Base-by-base conservation (phyloP, 1,139 yeast species). In the Pichia sp. region DNA sequence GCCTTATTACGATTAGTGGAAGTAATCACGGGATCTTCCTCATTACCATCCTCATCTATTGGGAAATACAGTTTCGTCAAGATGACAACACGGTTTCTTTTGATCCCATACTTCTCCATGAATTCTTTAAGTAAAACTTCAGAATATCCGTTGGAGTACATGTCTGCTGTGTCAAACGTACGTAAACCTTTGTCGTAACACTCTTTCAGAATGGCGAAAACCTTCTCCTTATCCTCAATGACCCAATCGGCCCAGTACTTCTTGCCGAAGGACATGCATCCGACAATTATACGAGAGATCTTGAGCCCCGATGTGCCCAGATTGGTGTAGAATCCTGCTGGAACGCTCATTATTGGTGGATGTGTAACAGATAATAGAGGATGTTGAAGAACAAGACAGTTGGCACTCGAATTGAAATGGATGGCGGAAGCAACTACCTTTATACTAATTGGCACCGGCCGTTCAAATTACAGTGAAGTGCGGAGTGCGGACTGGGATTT, bases 261-360 rank as follows among this genome's bases (percentile, higher is more conserved):
- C 15, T 47, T 38, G 10, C 80, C 81, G 45, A 58, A 71, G 3
- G 72, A 55, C 79, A 74, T 74, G 48, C 76, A 72, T 8, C 81
- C 81, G 12, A 73, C 64, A 39, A 74, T 64, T 31, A 72, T 48
- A 40, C 63, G 64, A 20, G 78, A 67, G 25, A 74, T 60, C 41
- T 67, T 61, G 27, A 74, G 60, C 1, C 80, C 80, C 2, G 77
- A 32, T 5, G 25, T 19, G 3, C 33, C 37, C n/a, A 34, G 14
- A 13, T n/a, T 34, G 6, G 22, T 26, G 13, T 20, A 34, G 8
- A 25, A 19, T 33, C 24, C 29, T 25, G 18, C 22, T 11, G 22
- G n/a, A n/a, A n/a, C n/a, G n/a, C n/a, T 21, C 11, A 11, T 21
- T 21, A 21, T 21, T 21, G 11, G 22, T 19, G n/a, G 12, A 10